Base-by-base conservation (phyloP, 83 land plant genomes). In the Thuja plicata region DNA sequence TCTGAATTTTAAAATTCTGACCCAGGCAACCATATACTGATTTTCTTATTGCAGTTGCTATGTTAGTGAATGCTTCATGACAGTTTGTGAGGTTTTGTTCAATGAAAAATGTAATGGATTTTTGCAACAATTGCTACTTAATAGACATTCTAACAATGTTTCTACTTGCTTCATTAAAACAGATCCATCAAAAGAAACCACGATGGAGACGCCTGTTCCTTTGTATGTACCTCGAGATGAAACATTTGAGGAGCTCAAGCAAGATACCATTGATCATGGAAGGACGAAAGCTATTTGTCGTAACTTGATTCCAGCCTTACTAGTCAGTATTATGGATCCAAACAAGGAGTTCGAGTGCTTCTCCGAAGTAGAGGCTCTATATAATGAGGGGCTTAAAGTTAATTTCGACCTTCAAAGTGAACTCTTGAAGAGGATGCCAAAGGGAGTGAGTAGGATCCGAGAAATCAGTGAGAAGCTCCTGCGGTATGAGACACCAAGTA, bases 191-290 rank as follows among this genome's bases (percentile, higher is more conserved):
- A 37, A 3, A 45, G 96, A 95, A 88, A 95, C 93, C 60, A 54
- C 95, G 12, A 85, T 95, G 30, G 96, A 95, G 92, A 88, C 92
- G 88, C 96, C 96, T 66, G 54, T 84, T 73, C 93, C 95, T 21
- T 83, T 94, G 88, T 98, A 98, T 85, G 99, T 98, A 87, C 99
- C 99, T 0, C 94, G 99, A 19, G 99, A 98, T 87, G 99, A 97
- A 88, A 91, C 94, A 50, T 98, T 98, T 81, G 99, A 96, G 92
- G 95, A 96, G 87, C 78, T 88, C 21, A 98, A 97, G 87, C 73
- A 87, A 52, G 90, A 91, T 46, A 87, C 93, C 19, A 94, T 96
- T 88, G 77, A 90, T 3, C 76, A 88, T 6, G 93, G 96, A 46
- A 60, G 94, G 89, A 90, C 95, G 70, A 94, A 92, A 87, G 97